phyloP scores from a whole-genome alignment of 139 green algal genomes.

The Chlamydomonas incerta region DNA sequence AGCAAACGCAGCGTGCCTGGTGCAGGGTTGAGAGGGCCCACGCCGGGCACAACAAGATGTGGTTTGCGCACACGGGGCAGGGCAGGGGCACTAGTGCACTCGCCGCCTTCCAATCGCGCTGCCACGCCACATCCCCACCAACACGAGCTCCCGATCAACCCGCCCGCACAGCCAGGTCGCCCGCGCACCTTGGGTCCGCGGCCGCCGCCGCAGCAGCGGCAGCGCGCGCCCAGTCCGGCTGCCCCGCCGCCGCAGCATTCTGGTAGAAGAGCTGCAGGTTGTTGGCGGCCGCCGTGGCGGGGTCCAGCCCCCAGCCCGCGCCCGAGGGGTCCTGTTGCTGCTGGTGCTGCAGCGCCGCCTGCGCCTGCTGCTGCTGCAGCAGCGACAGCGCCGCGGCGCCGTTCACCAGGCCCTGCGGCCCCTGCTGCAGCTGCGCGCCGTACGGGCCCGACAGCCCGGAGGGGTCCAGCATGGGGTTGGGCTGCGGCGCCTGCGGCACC shows the following conservation, averaged over 20 bases:
- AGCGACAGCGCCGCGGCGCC: constrained; percentile 15
- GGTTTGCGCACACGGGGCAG: not conserved
- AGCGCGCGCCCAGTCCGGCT: constrained; percentile 14
- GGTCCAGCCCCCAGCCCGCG: constrained; percentile 5
- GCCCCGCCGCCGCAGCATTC: not conserved
- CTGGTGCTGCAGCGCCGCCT: not conserved
- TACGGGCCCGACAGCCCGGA: constrained; percentile 1
- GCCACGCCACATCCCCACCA: no score
- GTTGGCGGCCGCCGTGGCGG: not conserved
- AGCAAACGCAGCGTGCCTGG: constrained; percentile 23
- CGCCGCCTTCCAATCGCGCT: not conserved
- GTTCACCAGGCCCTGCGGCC: not conserved
- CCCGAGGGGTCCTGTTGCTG: not conserved
- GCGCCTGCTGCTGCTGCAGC: constrained; percentile 30
- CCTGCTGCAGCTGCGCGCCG: not conserved
- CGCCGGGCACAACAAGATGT: not conserved
- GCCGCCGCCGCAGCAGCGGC: constrained; percentile 6
- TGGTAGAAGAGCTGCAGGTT: constrained; percentile 39
- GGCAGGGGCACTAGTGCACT: not conserved
- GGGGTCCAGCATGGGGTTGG: constrained; percentile 26
- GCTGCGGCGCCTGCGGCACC: not conserved
- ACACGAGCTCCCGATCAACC: no score
- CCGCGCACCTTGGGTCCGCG: constrained; percentile 8
- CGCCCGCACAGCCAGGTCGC: no score
- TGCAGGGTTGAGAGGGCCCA: constrained; percentile 25